Evolutionary conservation across 352 stramenopile genomes (phyloP).

Genomic region (Pelagophyceae sp.): DNA sequence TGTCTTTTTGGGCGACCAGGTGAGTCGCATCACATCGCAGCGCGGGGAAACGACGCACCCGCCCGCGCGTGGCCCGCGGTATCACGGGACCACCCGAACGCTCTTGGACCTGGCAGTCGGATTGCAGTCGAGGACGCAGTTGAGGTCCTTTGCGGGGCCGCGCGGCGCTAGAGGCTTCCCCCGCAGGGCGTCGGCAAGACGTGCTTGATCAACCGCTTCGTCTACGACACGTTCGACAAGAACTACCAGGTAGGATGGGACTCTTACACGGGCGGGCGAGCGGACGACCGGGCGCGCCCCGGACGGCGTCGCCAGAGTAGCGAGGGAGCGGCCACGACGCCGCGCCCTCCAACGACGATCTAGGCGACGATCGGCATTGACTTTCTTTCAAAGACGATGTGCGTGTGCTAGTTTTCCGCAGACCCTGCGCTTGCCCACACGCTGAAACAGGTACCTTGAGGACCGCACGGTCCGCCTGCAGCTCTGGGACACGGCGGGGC

Average conservation of each 20-base stretch:
- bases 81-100: no score
- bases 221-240: constrained; percentile 95
- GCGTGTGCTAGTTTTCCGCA: constrained; percentile 29
- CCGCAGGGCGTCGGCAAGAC: constrained; percentile 99
- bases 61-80: no score
- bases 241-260: constrained; percentile 64
- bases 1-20: constrained; percentile 59
- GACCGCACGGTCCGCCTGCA: constrained; percentile 95
- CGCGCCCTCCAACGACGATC: background rate
- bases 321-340: no score
- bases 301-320: no score
- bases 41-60: no score
- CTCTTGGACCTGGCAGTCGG: no score
- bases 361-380: constrained; percentile 98
- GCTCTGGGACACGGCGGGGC: constrained; percentile 96
- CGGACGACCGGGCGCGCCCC: background rate
- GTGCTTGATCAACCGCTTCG: constrained; percentile 99
- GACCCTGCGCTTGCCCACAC: constrained; percentile 43
- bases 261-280: background rate
- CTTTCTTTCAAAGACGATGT: constrained; percentile 98
- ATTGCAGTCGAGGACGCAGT: no score
- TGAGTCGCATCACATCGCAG: no score
- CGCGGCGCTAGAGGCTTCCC: no score
- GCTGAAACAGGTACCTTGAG: constrained; percentile 76
- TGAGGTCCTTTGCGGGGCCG: no score